These are phyloP conservation scores for Kalmusia sp. DNA, from an alignment of 2,329 filamentous ascomycete species.

Conservation along the genomic window DNA sequence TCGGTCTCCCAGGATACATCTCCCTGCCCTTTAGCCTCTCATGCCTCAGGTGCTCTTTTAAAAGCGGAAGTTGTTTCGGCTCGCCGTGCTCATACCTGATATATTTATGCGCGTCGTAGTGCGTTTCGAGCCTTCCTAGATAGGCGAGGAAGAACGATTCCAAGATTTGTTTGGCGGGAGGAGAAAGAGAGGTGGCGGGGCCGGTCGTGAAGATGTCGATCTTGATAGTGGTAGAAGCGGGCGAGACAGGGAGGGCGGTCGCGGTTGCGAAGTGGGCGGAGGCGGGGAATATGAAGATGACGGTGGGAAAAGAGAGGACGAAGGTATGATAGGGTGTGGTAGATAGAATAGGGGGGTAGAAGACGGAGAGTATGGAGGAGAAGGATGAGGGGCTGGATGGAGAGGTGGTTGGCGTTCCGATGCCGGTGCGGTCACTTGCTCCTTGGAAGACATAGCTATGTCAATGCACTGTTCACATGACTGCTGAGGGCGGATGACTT, in stretches of 20 bases:
- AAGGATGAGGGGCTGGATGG: not conserved
- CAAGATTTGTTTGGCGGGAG: constrained; percentile 9
- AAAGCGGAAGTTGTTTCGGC: constrained; percentile 11
- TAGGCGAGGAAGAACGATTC: constrained; percentile 9
- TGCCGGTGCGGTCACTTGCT: constrained; percentile 18
- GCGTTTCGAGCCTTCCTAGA: constrained; percentile 12
- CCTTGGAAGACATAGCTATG: too few relatives aligned
- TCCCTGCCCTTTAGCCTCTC: constrained; percentile 29
- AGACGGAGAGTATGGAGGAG: constrained; percentile 10
- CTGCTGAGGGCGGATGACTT: not conserved
- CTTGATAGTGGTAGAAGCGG: constrained; percentile 2
- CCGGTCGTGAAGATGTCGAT: constrained; percentile 11
- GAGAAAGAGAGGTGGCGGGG: not conserved
- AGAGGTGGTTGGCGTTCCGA: constrained; percentile 6
- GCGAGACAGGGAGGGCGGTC: constrained; percentile 5
- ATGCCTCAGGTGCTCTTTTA: constrained; percentile 32
- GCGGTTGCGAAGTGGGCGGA: constrained; percentile 11
- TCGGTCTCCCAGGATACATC: constrained; percentile 29
- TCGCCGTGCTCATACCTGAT: constrained; percentile 9
- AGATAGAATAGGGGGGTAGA: constrained; percentile 6
- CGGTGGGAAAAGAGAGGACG: not conserved
- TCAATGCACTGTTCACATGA: too few relatives aligned
- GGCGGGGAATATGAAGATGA: constrained; percentile 12
- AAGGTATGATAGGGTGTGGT: not conserved
- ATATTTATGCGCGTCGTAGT: constrained; percentile 8